phyloP scores from a whole-genome alignment of 1,284 basidiomycete genomes.

The Microbotryomycetes sp. region DNA sequence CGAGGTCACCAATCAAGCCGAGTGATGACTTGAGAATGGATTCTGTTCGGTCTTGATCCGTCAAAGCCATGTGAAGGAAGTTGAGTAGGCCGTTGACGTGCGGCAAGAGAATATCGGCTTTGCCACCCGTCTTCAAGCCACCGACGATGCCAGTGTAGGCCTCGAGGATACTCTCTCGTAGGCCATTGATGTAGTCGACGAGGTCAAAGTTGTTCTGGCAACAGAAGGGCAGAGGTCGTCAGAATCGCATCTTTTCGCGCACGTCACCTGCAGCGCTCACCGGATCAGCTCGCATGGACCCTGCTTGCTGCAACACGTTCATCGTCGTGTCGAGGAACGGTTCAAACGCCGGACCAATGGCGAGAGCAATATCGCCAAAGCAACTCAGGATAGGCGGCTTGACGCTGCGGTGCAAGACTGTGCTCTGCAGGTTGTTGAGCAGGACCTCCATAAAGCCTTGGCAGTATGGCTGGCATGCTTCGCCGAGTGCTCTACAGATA shows the following conservation, averaged over 20 bases:
- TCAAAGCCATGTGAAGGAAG: conserved; percentile 69
- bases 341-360: conserved; percentile 77
- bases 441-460: conserved; percentile 83
- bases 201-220: conserved; percentile 73
- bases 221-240: background rate
- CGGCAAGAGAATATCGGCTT: conserved; percentile 65
- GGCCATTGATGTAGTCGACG: conserved; percentile 80
- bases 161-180: conserved; percentile 93
- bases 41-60: conserved; percentile 79
- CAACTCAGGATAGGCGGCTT: conserved; percentile 93
- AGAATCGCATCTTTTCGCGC: no score
- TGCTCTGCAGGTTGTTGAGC: conserved; percentile 84
- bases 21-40: conserved; percentile 64
- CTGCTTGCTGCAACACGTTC: conserved; percentile 85
- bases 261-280: conserved; percentile 49
- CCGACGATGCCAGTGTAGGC: conserved; percentile 93
- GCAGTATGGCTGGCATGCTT: conserved; percentile 72
- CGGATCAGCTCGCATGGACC: conserved; percentile 73
- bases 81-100: conserved; percentile 71
- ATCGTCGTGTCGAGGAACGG: conserved; percentile 86
- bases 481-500: conserved; percentile 83
- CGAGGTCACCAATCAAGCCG: conserved; percentile 86
- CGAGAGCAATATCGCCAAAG: conserved; percentile 95
- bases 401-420: conserved; percentile 83
- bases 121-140: conserved; percentile 74